Conservation (phyloP, 305 asterid genomes). For the Fraxinus latifolia region DNA sequence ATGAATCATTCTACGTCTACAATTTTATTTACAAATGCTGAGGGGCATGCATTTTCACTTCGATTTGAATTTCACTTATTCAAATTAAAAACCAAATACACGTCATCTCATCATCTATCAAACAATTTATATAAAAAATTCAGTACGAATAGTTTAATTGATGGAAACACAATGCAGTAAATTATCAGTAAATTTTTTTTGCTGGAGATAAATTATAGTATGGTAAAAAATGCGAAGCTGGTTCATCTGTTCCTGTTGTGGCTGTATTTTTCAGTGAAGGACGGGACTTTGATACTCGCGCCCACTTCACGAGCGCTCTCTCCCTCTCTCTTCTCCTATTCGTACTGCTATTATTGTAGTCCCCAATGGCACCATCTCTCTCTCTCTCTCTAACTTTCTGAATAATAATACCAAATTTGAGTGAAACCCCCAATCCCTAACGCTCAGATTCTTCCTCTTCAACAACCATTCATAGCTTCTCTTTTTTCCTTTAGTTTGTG, state of each 20-base stretch:
- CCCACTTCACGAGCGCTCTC: conserved; percentile 33
- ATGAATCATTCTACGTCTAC: too few relatives aligned
- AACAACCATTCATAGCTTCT: conserved; percentile 12
- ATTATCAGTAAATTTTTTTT: too few relatives aligned
- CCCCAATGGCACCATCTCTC: conserved; percentile 22
- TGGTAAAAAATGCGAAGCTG: too few relatives aligned
- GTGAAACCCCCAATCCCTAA: conserved; percentile 34
- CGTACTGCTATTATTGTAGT: conserved; percentile 30
- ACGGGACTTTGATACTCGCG: conserved; percentile 20
- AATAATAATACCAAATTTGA: conserved; percentile 21
- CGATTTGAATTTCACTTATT: too few relatives aligned
- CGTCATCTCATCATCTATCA: too few relatives aligned
- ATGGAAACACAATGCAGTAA: too few relatives aligned
- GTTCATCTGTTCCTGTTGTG: conserved; percentile 6
- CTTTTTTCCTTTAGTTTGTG: conserved; percentile 1
- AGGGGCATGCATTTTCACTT: too few relatives aligned
- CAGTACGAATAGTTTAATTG: too few relatives aligned
- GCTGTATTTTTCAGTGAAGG: neutral
- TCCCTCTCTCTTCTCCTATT: conserved; percentile 17
- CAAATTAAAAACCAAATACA: too few relatives aligned
- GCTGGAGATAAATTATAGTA: too few relatives aligned
- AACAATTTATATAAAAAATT: too few relatives aligned
- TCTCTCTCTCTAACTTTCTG: conserved; percentile 17
- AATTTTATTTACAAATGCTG: too few relatives aligned
- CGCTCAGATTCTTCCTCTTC: conserved; percentile 36